Base-by-base conservation (phyloP, 257 asterid species). In the Gentiana macrophylla region DNA sequence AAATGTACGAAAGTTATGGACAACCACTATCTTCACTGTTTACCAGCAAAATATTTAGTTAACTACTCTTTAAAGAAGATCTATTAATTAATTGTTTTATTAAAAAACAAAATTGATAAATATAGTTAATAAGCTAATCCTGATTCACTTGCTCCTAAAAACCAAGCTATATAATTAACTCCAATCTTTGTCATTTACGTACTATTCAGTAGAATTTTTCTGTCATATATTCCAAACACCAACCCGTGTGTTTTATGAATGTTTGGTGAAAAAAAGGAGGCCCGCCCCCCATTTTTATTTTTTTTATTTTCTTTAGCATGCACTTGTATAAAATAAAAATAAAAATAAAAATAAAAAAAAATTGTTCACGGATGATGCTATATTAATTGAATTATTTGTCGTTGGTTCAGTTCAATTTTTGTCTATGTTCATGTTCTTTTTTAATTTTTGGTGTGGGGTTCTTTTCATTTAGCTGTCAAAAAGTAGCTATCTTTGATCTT, bases 131-230 rank as follows among this genome's bases (percentile, higher is more conserved):
- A 24, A 24, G 24, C 24, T 24, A 24, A 24, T 24, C 24, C 1
- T 24, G 48, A 34, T 61, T 41, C 35, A 32, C 33, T 44, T 54
- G 50, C 45, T 58, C 53, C 43, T 6, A 49, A 35, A 46, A 8
- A n/a, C 52, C 67, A 67, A 60, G 57, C 48, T 82, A 68, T 75
- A 63, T 62, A 82, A 70, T 75, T 6, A 80, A 77, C 78, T 72
- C 77, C 80, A 80, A 65, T 51, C 57, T 64, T 48, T 37, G 54
- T 37, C 62, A 62, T 51, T 33, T 62, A 55, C 67, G 11, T 57
- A 59, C 68, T 60, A 69, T 53, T 59, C 70, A 33, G 57, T 68
- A 52, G 15, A 48, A 4, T 41, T 15, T 6, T 36, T 6, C 34
- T 12, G 12, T 37, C 41, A 6, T 35, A 4, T 11, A 6, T 34